Evolutionary conservation across 176 grass and related monocot species (phyloP).

Genomic region (Musa troglodytarum): DNA sequence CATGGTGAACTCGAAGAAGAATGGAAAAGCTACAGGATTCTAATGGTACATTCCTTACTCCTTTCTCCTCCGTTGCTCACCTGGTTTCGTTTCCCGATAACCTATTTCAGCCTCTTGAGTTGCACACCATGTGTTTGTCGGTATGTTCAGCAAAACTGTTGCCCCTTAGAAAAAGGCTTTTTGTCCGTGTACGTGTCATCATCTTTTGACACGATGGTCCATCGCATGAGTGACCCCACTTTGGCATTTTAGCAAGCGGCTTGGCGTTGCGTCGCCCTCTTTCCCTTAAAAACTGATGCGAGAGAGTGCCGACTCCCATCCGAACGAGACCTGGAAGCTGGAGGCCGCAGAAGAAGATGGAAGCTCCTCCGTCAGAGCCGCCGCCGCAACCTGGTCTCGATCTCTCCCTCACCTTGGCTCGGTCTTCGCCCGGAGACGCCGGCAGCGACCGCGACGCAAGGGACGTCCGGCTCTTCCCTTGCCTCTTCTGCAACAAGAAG

Average conservation of each 20-base stretch:
- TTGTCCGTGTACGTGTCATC: too few relatives aligned
- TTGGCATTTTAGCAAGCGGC: neutral
- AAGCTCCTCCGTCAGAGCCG: neutral
- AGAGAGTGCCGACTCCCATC: neutral
- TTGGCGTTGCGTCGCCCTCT: neutral
- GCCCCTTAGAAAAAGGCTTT: too few relatives aligned
- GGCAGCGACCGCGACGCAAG: neutral
- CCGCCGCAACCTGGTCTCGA: neutral
- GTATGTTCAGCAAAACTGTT: neutral
- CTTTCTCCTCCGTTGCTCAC: too few relatives aligned
- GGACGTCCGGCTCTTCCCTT: slow-evolving; percentile 73
- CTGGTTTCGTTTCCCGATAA: too few relatives aligned
- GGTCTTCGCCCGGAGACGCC: neutral
- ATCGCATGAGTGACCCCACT: neutral
- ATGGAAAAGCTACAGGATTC: too few relatives aligned
- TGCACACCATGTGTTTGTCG: too few relatives aligned
- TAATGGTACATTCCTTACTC: too few relatives aligned
- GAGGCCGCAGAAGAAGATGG: neutral
- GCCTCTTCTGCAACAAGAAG: slow-evolving; percentile 97
- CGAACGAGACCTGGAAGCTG: too few relatives aligned
- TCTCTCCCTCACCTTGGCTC: slow-evolving; percentile 36
- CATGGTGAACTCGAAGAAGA: too few relatives aligned
- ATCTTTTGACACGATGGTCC: neutral
- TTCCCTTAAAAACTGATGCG: neutral
- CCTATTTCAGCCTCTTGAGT: too few relatives aligned